Evolutionary conservation across 2,329 filamentous ascomycete species (phyloP), one percentile per base, ranked within the genome.

Genomic region (Nannizziopsis arthrosporioides): DNA sequence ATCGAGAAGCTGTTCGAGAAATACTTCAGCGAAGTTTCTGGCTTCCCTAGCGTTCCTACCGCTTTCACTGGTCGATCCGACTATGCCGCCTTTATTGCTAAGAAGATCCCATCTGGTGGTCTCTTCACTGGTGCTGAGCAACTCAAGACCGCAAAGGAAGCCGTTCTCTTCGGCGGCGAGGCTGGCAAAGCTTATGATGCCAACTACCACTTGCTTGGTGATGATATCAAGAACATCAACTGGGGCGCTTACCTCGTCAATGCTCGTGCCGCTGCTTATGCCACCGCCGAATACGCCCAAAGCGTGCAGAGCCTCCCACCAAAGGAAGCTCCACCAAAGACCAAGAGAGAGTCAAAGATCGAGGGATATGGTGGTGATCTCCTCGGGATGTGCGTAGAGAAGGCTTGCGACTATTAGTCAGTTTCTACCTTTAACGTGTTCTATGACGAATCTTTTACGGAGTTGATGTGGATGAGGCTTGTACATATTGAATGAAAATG

Each of bases 61-160:
- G 76, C 78, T 1, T 90, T 92, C 55, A 82, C 87, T 56, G 85
- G 85, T 5, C 80, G 85, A 50, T 85, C 81, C 53, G 85, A 92
- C 64, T 90, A 90, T 57, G 82, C 81, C 44, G 81, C 78, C 1
- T 89, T 90, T 68, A 82, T 88, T 57, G 73, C 77, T 32, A 73
- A 77, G 48, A 81, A 81, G 2, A 86, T 89, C 37, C 82, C 85
- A 0, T 78, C 78, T 1, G 84, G 85, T 18, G 85, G 85, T 27
- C 78, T 89, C 52, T 83, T 84, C 47, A 87, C 84, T 1, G 85
- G 85, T 35, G 85, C 85, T 1, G 84, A 89, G 64, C 82, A 76
- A 10, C 63, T 85, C 66, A 89, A 88, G 76, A 86, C 82, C 0
- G 66, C 73, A 43, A 73, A 78, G 31, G 81, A 89, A 60, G 75